phyloP scores from a whole-genome alignment of 106 monocot species.

The Phalaenopsis equestris region DNA sequence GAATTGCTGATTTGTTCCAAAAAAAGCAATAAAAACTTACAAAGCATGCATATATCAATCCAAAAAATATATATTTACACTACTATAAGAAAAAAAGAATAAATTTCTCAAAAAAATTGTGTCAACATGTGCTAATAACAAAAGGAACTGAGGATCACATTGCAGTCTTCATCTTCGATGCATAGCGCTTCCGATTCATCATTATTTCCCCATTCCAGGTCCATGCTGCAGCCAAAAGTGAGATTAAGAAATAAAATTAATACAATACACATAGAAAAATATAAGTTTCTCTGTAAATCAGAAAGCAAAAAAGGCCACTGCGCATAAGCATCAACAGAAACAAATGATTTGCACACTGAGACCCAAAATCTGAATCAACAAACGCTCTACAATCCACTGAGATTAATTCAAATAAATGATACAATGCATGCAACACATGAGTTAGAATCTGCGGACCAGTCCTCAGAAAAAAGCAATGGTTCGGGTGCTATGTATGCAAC shows the following conservation, averaged over 20 bases:
- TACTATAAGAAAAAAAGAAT: not conserved
- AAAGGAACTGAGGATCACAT: not conserved
- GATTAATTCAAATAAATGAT: not conserved
- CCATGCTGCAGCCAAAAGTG: not conserved
- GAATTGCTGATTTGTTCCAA: not conserved
- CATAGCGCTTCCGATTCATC: not conserved
- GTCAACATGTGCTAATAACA: not conserved
- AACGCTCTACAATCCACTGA: not conserved
- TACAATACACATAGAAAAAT: not conserved
- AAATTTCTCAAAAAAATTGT: not conserved
- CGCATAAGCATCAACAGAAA: not conserved
- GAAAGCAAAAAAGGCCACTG: not conserved
- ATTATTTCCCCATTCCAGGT: not conserved
- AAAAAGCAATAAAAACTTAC: not conserved
- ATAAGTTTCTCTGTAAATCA: not conserved
- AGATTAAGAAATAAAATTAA: not conserved
- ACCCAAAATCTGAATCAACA: not conserved
- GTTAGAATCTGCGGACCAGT: too few species aligned
- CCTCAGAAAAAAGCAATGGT: too few species aligned
- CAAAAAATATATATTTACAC: not conserved
- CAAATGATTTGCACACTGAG: not conserved
- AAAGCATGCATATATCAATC: not conserved
- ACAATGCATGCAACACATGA: not conserved
- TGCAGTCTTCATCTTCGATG: constrained; percentile 4
- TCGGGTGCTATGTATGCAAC: too few species aligned